These are phyloP conservation scores for Triticum turgidum DNA, from an alignment of 176 grass and related monocot species.

Conservation along the genomic window DNA sequence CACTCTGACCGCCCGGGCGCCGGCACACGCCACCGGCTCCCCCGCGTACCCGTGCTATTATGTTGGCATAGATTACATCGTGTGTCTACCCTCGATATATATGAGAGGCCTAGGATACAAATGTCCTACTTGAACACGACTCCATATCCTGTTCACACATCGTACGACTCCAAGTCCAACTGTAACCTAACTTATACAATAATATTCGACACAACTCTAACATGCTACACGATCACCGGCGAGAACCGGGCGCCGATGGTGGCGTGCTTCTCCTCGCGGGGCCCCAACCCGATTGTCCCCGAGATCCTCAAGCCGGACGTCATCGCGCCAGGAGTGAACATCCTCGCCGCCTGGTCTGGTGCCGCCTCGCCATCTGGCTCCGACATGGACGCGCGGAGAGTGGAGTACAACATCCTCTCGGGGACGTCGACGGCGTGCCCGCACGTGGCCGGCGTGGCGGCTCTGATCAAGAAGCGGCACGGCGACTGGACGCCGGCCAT, in stretches of 20 bases:
- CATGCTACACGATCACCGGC: background rate
- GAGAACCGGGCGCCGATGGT: constrained; percentile 33
- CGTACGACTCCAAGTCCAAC: no score
- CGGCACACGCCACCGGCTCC: no score
- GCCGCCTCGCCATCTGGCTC: background rate
- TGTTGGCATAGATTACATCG: no score
- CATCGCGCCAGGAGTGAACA: constrained; percentile 3
- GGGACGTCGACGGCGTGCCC: no score
- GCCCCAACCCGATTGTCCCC: background rate
- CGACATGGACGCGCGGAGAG: background rate
- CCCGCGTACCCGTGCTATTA: no score
- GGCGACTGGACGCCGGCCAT: constrained; percentile 48
- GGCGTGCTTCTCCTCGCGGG: constrained; percentile 32
- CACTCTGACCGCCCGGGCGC: no score
- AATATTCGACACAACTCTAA: no score
- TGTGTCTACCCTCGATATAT: no score
- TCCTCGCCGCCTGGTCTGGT: background rate
- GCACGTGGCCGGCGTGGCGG: background rate
- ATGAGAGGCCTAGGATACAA: no score
- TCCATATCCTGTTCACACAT: no score
- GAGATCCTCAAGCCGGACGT: background rate
- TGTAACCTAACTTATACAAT: no score
- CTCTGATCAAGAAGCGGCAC: constrained; percentile 31
- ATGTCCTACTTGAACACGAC: no score
- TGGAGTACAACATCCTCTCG: background rate